Evolutionary conservation across 176 grass and related monocot genomes (phyloP).

Genomic region (Tillandsia leiboldiana): DNA sequence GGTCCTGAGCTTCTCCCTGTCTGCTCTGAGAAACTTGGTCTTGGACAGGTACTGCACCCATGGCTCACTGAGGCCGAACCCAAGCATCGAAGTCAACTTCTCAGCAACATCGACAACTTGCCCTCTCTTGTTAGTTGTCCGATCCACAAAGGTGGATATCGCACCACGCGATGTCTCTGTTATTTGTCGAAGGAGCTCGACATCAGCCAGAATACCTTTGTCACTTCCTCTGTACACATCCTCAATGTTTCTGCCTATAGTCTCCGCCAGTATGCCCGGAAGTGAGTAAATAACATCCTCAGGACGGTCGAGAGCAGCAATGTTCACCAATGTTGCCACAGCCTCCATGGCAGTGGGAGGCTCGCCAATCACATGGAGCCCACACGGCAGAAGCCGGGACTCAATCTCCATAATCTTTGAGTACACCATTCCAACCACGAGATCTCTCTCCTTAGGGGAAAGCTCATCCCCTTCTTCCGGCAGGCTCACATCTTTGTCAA

Average conservation of each 20-base stretch:
- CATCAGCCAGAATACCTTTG: slow-evolving; percentile 79
- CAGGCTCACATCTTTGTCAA: slow-evolving; percentile 88
- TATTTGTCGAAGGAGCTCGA: slow-evolving; percentile 89
- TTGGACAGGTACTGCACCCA: slow-evolving; percentile 83
- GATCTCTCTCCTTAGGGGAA: slow-evolving; percentile 49
- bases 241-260: slow-evolving; percentile 77
- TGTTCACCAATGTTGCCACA: slow-evolving; percentile 94
- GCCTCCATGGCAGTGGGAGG: slow-evolving; percentile 86
- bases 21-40: slow-evolving; percentile 77
- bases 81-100: slow-evolving; percentile 66
- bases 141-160: slow-evolving; percentile 62
- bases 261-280: slow-evolving; percentile 66
- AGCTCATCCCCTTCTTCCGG: slow-evolving; percentile 88
- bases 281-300: slow-evolving; percentile 69
- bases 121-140: slow-evolving; percentile 73
- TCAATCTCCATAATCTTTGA: slow-evolving; percentile 99
- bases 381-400: slow-evolving; percentile 78
- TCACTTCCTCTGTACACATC: slow-evolving; percentile 87
- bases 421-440: slow-evolving; percentile 87
- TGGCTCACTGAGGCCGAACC: slow-evolving; percentile 66
- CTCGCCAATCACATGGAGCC: slow-evolving; percentile 96
- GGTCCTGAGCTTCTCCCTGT: slow-evolving; percentile 78
- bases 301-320: slow-evolving; percentile 80
- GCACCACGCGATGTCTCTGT: slow-evolving; percentile 83
- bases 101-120: slow-evolving; percentile 74